Percentiles rank a stretch among this genome's conserved stretches.
Evolutionary conservation across 805 yeast genomes (phyloP).

Genomic region (Candida ulmi): DNA sequence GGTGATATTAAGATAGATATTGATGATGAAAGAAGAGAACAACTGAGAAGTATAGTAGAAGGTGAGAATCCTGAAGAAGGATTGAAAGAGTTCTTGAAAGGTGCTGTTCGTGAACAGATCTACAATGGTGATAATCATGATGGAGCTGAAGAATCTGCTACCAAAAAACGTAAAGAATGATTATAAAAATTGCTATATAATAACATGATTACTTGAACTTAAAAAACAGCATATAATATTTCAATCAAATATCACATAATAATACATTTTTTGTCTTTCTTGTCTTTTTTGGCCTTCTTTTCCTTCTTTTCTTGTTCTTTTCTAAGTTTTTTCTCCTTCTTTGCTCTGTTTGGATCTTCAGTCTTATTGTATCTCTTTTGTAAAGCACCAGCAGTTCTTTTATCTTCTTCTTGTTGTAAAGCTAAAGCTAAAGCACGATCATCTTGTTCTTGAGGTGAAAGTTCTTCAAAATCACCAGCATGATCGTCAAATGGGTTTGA

Average conservation of each 20-base stretch:
- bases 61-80: conserved; percentile 82
- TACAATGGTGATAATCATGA: conserved; percentile 4
- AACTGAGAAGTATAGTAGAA: conserved; percentile 64
- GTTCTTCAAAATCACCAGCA: conserved; percentile 8
- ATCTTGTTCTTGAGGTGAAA: conserved; percentile 21
- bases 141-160: conserved; percentile 18
- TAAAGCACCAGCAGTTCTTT: conserved; percentile 38
- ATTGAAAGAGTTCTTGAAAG: conserved; percentile 59
- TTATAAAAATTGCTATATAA: too few relatives aligned
- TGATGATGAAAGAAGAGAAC: conserved; percentile 50
- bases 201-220: too few relatives aligned
- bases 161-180: conserved; percentile 31
- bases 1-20: conserved; percentile 38
- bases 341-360: conserved; percentile 2
- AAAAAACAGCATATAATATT: too few relatives aligned
- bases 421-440: conserved; percentile 39
- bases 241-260: conserved; percentile 20
- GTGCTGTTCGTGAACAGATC: conserved; percentile 57
- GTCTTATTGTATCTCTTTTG: conserved; percentile 29
- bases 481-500: conserved; percentile 19
- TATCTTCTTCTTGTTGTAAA: conserved; percentile 55
- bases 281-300: conserved; percentile 3
- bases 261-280: conserved; percentile 17
- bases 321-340: conserved; percentile 6
- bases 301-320: too few relatives aligned